Base-by-base conservation (phyloP, 257 asterid genomes). In the Fraxinus anomala region DNA sequence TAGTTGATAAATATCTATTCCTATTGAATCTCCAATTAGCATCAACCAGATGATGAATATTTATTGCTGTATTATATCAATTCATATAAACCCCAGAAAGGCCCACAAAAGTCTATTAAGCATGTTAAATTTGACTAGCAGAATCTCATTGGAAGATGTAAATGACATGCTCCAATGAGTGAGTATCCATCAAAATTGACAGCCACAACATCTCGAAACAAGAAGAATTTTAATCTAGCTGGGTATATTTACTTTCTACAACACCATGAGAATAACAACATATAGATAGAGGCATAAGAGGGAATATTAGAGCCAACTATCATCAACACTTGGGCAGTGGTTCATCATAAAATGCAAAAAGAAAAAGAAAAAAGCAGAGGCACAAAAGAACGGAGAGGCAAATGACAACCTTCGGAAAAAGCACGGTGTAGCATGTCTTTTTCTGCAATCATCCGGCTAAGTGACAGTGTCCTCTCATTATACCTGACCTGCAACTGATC, bases 391-490 rank as follows among this genome's bases (percentile, higher is more conserved):
- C 80, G 76, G 54, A 73, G 47, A 47, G 73, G 54, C 74, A 67
- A 63, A 80, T 6, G 76, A 51, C 39, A 47, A 92, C 99, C 99
- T 88, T 94, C 99, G 80, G 51, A 77, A 77, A 91, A 92, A 78
- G 88, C 72, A 67, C 88, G 98, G 84, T 92, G 94, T 70, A 91
- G 89, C 40, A 80, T 84, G 65, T 92, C 97, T 83, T 92, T 94
- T 92, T 92, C 97, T 81, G 84, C 90, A 73, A 92, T 91, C 96
- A 92, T 83, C 88, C 93, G 86, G 84, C 87, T 85, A 37, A 91
- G 87, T 1, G 97, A 89, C 86, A 91, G 31, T 24, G 88, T 84
- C 88, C 80, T 90, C 80, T 76, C 86, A 70, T 90, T 90, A 86
- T 76, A 88, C 76, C 79, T 84, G 21, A 79, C 84, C 83, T 84